phyloP scores from a whole-genome alignment of 495 filamentous ascomycete species.

The Friedmanniomyces simplex region DNA sequence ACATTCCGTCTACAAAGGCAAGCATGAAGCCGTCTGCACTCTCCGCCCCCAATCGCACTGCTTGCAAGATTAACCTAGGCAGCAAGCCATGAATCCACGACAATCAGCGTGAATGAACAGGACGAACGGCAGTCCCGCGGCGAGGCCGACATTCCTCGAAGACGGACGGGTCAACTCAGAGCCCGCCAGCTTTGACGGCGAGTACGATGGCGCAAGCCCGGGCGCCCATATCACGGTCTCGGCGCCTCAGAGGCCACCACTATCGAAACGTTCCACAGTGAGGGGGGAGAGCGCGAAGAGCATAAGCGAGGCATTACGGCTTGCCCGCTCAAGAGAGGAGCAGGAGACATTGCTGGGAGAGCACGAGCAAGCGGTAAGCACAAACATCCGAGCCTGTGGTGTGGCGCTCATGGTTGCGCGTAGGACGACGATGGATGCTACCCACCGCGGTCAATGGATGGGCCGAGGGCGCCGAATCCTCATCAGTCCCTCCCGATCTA shows the following conservation, averaged over 20 bases:
- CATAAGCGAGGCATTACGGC: conserved; percentile 28
- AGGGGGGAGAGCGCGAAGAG: conserved; percentile 21
- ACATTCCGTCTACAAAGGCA: too few species aligned
- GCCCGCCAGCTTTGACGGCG: background rate
- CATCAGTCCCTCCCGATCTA: conserved; percentile 28
- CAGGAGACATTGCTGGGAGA: conserved; percentile 31
- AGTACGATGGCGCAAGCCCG: background rate
- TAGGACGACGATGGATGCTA: conserved; percentile 29
- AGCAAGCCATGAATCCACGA: background rate
- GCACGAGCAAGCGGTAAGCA: conserved; percentile 20
- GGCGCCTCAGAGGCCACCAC: conserved; percentile 4
- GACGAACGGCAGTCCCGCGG: background rate
- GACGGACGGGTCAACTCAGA: background rate
- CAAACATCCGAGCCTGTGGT: background rate
- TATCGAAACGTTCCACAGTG: conserved; percentile 13
- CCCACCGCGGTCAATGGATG: conserved; percentile 17
- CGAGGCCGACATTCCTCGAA: background rate
- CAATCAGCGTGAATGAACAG: background rate
- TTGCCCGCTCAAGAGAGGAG: conserved; percentile 28
- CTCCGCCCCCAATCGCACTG: too few species aligned
- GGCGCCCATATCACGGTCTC: conserved; percentile 8
- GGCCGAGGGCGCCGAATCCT: conserved; percentile 25
- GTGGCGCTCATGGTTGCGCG: background rate
- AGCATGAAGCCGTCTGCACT: background rate
- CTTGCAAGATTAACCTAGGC: too few species aligned